These are phyloP conservation scores for Balakata baccata DNA, from an alignment of 345 rosid species.

Conservation along the genomic window DNA sequence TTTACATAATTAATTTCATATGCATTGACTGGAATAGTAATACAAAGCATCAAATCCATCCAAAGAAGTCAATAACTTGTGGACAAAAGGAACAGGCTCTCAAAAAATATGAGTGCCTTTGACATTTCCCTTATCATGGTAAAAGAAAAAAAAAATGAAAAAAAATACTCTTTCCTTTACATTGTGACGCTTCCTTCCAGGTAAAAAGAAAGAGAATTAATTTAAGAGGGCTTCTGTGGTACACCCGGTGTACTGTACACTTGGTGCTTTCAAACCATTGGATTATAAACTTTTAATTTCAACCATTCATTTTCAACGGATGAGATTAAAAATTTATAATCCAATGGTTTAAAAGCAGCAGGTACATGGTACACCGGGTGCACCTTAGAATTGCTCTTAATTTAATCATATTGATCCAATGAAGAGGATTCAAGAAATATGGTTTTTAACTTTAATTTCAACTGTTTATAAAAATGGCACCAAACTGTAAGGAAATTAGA, in stretches of 20 bases:
- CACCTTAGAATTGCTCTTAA: too few species aligned
- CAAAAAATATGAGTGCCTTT: background rate
- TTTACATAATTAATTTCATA: constrained; percentile 2
- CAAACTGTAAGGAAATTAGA: constrained; percentile 2
- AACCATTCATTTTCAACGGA: too few species aligned
- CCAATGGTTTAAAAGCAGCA: too few species aligned
- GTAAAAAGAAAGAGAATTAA: too few species aligned
- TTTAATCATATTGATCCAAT: background rate
- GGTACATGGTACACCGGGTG: too few species aligned
- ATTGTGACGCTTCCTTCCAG: background rate
- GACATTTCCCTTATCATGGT: background rate
- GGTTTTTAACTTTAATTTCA: background rate
- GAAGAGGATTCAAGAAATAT: background rate
- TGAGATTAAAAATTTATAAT: too few species aligned
- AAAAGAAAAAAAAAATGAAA: background rate
- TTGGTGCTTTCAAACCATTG: too few species aligned
- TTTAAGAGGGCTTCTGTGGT: too few species aligned
- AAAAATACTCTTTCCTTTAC: too few species aligned
- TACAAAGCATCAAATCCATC: background rate
- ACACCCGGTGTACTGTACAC: too few species aligned
- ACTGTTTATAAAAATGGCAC: constrained; percentile 15
- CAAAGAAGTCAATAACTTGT: background rate
- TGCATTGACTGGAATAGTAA: constrained; percentile 2
- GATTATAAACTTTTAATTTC: too few species aligned
- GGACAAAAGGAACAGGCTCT: constrained; percentile 11